Percentiles rank a stretch among this genome's conserved stretches.
phyloP scores from a whole-genome alignment of 495 filamentous ascomycete species.

The Elaphomyces granulatus region DNA sequence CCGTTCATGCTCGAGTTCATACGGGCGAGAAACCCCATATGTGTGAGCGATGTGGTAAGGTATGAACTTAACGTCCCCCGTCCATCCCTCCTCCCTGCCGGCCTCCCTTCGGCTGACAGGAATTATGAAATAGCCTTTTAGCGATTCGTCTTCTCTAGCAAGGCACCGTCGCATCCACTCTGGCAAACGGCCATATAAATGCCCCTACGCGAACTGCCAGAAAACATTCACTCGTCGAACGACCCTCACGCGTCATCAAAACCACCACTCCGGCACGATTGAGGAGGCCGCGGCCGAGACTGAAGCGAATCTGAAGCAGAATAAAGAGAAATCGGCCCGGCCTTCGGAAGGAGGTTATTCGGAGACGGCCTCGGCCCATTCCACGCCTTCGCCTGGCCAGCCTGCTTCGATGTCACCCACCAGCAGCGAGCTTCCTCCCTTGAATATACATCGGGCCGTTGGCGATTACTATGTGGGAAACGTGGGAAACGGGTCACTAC shows the following conservation, averaged over 20 bases:
- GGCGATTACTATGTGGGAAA: constrained; percentile 53
- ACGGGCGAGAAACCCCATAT: constrained; percentile 97
- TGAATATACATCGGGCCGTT: constrained; percentile 54
- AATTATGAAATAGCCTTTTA: constrained; percentile 98
- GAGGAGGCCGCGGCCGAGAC: constrained; percentile 87
- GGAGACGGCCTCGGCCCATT: constrained; percentile 65
- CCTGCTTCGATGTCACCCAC: constrained; percentile 62
- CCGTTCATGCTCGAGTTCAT: constrained; percentile 88
- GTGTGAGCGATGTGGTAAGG: constrained; percentile 96
- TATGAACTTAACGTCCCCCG: constrained; percentile 27
- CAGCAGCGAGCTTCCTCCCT: constrained; percentile 54
- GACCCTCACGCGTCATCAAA: constrained; percentile 89
- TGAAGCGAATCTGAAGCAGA: constrained; percentile 57
- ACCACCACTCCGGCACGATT: constrained; percentile 87
- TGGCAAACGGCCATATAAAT: constrained; percentile 93
- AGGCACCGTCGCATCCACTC: constrained; percentile 91
- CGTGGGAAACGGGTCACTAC: constrained; percentile 48
- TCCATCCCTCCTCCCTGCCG: constrained; percentile 1
- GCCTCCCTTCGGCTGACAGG: too few relatives aligned
- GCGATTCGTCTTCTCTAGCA: constrained; percentile 90
- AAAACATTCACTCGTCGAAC: constrained; percentile 97
- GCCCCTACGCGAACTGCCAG: constrained; percentile 92
- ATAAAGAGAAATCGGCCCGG: constrained; percentile 40
- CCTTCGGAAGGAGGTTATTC: constrained; percentile 72
- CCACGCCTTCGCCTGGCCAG: constrained; percentile 76